phyloP scores from a whole-genome alignment of 169 alveolate species.

The Eimeria maxima region DNA sequence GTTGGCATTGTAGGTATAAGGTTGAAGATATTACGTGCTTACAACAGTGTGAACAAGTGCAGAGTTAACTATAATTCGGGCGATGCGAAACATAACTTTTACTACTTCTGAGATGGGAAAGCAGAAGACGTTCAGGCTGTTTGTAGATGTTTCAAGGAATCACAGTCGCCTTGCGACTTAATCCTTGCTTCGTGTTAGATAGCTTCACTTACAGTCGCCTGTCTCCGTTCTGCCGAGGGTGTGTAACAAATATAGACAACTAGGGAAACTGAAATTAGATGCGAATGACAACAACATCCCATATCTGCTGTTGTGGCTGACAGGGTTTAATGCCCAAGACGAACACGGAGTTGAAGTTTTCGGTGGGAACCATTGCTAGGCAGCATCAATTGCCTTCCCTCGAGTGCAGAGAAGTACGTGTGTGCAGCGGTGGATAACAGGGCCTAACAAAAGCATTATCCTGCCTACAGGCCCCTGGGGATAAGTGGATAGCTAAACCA shows the following conservation, averaged over 20 bases:
- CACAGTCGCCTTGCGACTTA: not conserved
- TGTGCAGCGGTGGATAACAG: not conserved
- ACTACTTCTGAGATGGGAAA: not conserved
- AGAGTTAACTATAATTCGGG: not conserved
- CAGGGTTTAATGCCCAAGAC: conserved; percentile 70
- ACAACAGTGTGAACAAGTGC: not conserved
- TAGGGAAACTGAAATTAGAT: not conserved
- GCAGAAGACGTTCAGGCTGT: not conserved
- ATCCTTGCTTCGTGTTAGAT: not conserved
- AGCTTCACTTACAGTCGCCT: not conserved
- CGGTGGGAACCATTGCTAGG: conserved; percentile 5
- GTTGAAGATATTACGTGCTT: not conserved
- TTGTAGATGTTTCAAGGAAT: not conserved
- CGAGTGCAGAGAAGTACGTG: conserved; percentile 69
- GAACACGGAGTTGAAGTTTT: conserved; percentile 13
- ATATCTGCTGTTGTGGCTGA: not conserved
- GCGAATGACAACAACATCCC: not conserved
- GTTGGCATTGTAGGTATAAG: not conserved
- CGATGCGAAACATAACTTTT: not conserved
- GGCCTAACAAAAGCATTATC: not conserved
- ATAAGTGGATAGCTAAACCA: not conserved
- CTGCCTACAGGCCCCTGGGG: not conserved
- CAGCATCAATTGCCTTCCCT: not conserved
- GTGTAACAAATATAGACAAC: not conserved
- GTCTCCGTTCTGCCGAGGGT: not conserved